Conservation (phyloP, 257 asterid species). For the Scutellaria minor region DNA sequence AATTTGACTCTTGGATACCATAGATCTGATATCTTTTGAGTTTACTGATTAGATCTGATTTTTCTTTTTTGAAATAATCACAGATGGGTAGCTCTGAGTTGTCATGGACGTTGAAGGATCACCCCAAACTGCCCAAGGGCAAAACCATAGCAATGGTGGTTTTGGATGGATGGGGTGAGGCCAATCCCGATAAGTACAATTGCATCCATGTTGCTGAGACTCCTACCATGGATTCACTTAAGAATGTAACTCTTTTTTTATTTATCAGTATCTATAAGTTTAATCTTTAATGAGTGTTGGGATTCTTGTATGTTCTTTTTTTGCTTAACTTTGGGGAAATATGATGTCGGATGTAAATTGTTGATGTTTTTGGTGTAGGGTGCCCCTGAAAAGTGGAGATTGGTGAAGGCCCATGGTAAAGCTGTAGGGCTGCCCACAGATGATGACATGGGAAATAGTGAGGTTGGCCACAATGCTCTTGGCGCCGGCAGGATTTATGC, state of each 20-base stretch:
- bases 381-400: slow-evolving; percentile 95
- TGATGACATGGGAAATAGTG: slow-evolving; percentile 99
- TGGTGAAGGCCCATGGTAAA: slow-evolving; percentile 89
- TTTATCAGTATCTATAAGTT: not conserved
- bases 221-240: slow-evolving; percentile 96
- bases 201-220: slow-evolving; percentile 95
- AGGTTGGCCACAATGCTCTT: slow-evolving; percentile 99
- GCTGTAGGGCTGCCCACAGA: slow-evolving; percentile 98
- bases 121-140: slow-evolving; percentile 86
- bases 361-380: slow-evolving; percentile 57
- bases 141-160: slow-evolving; percentile 80
- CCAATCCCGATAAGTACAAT: slow-evolving; percentile 73
- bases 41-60: slow-evolving; percentile 31
- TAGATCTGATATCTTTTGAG: slow-evolving; percentile 36
- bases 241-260: slow-evolving; percentile 47
- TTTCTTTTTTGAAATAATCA: slow-evolving; percentile 27
- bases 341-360: slow-evolving; percentile 20
- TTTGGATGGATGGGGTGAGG: slow-evolving; percentile 99
- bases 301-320: slow-evolving; percentile 10
- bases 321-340: not conserved
- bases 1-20: not conserved
- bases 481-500: slow-evolving; percentile 99
- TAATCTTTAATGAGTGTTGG: not conserved
- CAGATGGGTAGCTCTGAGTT: slow-evolving; percentile 76
- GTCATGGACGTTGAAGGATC: slow-evolving; percentile 91